These are phyloP conservation scores for Gossypium thurberi DNA, from an alignment of 345 rosid genomes.

Conservation along the genomic window DNA sequence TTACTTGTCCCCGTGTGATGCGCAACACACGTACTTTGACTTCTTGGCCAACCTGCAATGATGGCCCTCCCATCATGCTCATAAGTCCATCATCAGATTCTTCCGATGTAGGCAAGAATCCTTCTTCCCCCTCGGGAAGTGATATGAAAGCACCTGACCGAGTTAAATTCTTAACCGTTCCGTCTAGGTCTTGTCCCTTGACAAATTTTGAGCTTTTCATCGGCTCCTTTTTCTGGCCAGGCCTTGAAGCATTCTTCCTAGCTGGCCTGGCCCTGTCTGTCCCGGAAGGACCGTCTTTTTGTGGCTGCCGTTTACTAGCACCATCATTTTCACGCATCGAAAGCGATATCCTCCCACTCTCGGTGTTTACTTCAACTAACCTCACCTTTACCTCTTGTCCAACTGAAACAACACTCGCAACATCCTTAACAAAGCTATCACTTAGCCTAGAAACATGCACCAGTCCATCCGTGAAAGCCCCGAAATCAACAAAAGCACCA, in stretches of 20 bases:
- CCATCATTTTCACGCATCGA: constrained; percentile 67
- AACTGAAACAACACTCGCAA: constrained; percentile 61
- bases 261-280: constrained; percentile 48
- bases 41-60: constrained; percentile 63
- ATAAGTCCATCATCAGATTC: constrained; percentile 66
- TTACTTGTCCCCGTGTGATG: constrained; percentile 61
- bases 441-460: constrained; percentile 87
- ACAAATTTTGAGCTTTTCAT: constrained; percentile 46
- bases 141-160: constrained; percentile 76
- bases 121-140: constrained; percentile 82
- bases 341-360: constrained; percentile 70
- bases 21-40: constrained; percentile 66
- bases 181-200: constrained; percentile 72
- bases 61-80: constrained; percentile 57
- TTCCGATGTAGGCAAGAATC: constrained; percentile 70
- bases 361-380: constrained; percentile 71
- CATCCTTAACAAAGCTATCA: constrained; percentile 77
- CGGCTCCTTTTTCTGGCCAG: constrained; percentile 39
- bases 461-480: constrained; percentile 88
- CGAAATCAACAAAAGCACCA: constrained; percentile 83
- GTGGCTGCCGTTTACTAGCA: constrained; percentile 36
- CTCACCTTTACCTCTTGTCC: constrained; percentile 87
- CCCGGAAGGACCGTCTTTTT: constrained; percentile 29
- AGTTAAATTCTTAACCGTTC: constrained; percentile 65
- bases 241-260: constrained; percentile 38